Percentiles rank a stretch among this genome's conserved stretches.
Conservation (phyloP, 495 filamentous ascomycete species). For the Tirmania nivea region DNA sequence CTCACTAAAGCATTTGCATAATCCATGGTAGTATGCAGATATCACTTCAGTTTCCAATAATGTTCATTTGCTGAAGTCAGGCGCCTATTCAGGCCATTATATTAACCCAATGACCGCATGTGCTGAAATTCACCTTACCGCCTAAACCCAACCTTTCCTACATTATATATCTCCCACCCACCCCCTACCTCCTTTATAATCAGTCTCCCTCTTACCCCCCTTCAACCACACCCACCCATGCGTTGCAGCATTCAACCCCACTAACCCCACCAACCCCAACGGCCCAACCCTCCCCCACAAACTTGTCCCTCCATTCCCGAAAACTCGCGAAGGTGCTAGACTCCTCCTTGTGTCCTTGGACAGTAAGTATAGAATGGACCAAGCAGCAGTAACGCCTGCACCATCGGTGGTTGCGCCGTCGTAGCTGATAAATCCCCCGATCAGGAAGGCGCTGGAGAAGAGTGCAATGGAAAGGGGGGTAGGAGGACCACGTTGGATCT, state of each 20-base stretch:
- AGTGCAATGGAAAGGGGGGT: conserved; percentile 41
- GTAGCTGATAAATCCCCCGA: conserved; percentile 34
- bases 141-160: background rate
- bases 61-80: no score
- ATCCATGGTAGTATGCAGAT: no score
- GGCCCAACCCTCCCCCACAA: conserved; percentile 46
- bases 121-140: no score
- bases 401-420: conserved; percentile 53
- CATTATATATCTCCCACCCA: background rate
- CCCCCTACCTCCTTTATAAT: background rate
- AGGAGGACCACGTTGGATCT: conserved; percentile 5
- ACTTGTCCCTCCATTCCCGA: conserved; percentile 36
- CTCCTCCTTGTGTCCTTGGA: conserved; percentile 46
- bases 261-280: conserved; percentile 41
- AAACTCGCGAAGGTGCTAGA: conserved; percentile 13
- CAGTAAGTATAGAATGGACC: conserved; percentile 66
- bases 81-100: no score
- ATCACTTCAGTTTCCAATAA: no score
- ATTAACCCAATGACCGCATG: no score
- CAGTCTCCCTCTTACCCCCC: background rate
- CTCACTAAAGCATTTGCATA: no score
- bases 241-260: conserved; percentile 39
- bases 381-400: conserved; percentile 67
- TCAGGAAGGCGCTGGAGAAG: conserved; percentile 29
- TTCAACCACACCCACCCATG: conserved; percentile 6